Evolutionary conservation across 768 basidiomycete genomes (phyloP).

Genomic region (Holtermannia corniformis): DNA sequence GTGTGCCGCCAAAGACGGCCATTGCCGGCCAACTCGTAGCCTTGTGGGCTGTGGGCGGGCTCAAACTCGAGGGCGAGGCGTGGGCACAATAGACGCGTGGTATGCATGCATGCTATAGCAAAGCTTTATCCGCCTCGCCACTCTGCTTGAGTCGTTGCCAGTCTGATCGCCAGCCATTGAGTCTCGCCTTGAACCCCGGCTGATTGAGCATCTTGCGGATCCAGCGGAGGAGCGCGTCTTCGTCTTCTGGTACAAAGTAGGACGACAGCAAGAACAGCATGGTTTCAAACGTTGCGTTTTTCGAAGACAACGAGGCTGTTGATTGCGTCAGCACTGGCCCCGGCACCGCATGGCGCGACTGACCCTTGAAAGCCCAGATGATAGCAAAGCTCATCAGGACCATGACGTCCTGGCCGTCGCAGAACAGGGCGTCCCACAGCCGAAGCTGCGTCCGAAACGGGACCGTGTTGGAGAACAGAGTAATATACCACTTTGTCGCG

Average conservation of each 20-base stretch:
- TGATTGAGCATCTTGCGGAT: conserved; percentile 54
- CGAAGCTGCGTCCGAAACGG: conserved; percentile 91
- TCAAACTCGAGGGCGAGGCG: conserved; percentile 28
- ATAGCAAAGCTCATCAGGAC: conserved; percentile 76
- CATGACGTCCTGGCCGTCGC: conserved; percentile 84
- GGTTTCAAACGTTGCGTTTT: conserved; percentile 75
- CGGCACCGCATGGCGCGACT: conserved; percentile 22
- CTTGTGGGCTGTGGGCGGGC: conserved; percentile 54
- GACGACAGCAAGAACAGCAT: conserved; percentile 83
- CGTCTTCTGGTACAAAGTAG: conserved; percentile 88
- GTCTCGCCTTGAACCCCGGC: conserved; percentile 60
- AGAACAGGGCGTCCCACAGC: conserved; percentile 85
- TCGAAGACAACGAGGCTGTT: conserved; percentile 74
- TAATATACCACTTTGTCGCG: conserved; percentile 99
- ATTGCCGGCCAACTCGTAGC: conserved; percentile 77
- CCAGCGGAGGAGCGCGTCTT: conserved; percentile 73
- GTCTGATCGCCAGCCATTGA: conserved; percentile 66
- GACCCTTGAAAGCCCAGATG: conserved; percentile 83
- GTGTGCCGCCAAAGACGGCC: conserved; percentile 64
- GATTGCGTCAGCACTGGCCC: not conserved
- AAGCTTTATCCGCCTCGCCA: conserved; percentile 37
- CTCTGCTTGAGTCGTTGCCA: conserved; percentile 53
- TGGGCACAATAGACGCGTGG: not conserved
- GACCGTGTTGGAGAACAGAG: conserved; percentile 87
- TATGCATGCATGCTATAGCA: conserved; percentile 27